Conservation (phyloP, 2,329 filamentous ascomycete species). For the Aureobasidium lini region DNA sequence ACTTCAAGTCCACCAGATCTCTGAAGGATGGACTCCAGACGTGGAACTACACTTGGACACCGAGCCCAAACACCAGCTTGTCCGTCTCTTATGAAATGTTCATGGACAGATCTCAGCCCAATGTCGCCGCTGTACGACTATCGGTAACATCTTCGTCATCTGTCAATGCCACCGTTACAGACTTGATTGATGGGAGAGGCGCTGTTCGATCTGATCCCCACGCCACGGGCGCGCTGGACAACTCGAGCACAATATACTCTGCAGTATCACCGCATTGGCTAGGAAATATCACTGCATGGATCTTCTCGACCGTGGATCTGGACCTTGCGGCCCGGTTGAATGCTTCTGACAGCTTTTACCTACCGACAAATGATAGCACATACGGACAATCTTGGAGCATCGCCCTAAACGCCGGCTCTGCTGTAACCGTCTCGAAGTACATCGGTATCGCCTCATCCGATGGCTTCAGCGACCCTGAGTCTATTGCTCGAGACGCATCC, state of each 20-base stretch:
- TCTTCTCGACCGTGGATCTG: conserved; percentile 42
- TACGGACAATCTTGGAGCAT: conserved; percentile 56
- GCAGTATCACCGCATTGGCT: conserved; percentile 58
- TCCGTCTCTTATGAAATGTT: conserved; percentile 60
- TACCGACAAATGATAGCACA: conserved; percentile 53
- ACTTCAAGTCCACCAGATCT: conserved; percentile 55
- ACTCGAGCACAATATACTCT: conserved; percentile 51
- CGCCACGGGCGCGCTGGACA: conserved; percentile 47
- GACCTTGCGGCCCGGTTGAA: conserved; percentile 32
- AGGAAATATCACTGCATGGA: conserved; percentile 54
- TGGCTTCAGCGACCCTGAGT: conserved; percentile 53
- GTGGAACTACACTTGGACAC: conserved; percentile 62
- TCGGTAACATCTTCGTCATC: conserved; percentile 49
- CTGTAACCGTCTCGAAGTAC: conserved; percentile 55
- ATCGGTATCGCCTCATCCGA: conserved; percentile 63
- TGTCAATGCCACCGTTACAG: conserved; percentile 52
- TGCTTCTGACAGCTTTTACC: conserved; percentile 39
- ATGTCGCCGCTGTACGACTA: conserved; percentile 53
- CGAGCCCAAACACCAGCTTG: conserved; percentile 42
- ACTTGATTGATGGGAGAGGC: conserved; percentile 60
- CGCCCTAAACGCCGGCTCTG: conserved; percentile 44
- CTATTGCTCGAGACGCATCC: conserved; percentile 49
- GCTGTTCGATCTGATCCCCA: conserved; percentile 58
- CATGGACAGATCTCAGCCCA: conserved; percentile 55
- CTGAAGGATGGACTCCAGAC: conserved; percentile 55